Percentiles rank a stretch among this genome's conserved stretches.
These are phyloP conservation scores for Coemansia sp. DNA, from an alignment of 192 early-diverging fungal species.

Conservation along the genomic window DNA sequence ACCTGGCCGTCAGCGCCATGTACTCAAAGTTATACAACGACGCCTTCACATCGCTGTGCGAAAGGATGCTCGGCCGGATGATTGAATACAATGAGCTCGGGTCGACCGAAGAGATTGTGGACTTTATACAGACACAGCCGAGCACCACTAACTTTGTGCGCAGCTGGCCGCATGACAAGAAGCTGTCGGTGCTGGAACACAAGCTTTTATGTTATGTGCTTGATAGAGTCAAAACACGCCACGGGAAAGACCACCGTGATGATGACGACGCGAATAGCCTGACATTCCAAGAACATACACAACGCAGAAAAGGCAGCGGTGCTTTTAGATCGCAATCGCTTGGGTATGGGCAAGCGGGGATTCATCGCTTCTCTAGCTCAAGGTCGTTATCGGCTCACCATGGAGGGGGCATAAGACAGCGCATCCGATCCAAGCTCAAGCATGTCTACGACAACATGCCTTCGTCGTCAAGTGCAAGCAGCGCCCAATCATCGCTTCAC, in stretches of 20 bases:
- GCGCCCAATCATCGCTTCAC: neutral
- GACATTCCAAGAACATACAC: neutral
- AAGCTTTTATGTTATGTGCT: slow-evolving; percentile 34
- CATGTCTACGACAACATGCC: neutral
- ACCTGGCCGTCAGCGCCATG: slow-evolving; percentile 46
- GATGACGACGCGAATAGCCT: neutral
- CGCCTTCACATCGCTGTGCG: slow-evolving; percentile 33
- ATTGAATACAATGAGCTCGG: slow-evolving; percentile 12
- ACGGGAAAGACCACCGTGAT: neutral
- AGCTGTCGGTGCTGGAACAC: slow-evolving; percentile 39
- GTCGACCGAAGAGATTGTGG: slow-evolving; percentile 17
- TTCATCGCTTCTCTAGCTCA: neutral
- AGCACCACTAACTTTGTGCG: neutral
- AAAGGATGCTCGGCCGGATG: slow-evolving; percentile 39
- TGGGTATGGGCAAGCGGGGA: neutral
- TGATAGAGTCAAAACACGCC: slow-evolving; percentile 1
- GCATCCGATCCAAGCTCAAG: neutral
- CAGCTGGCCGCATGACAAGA: slow-evolving; percentile 18
- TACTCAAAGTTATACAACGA: slow-evolving; percentile 52
- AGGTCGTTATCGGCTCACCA: neutral
- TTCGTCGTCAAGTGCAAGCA: neutral
- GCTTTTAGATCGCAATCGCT: neutral
- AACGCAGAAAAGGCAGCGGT: neutral
- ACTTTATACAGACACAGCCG: slow-evolving; percentile 21
- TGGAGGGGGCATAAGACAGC: neutral